Evolutionary conservation across 306 rosid genomes (phyloP).

Genomic region (Vigna trinervia): DNA sequence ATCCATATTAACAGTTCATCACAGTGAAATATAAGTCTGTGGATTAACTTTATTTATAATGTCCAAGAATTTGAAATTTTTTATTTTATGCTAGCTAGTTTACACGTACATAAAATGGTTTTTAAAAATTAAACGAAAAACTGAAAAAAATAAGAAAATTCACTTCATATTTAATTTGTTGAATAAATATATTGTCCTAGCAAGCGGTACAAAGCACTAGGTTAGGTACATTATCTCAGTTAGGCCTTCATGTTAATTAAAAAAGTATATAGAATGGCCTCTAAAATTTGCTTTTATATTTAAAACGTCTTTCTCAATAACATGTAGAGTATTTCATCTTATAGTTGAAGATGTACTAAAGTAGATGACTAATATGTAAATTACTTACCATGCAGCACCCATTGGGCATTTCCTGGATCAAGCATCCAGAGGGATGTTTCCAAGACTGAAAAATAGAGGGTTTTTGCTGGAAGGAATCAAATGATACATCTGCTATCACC

Average conservation of each 20-base stretch:
- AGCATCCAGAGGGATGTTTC: conserved; percentile 83
- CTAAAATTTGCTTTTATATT: not conserved
- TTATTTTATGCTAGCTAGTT: not conserved
- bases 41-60: not conserved
- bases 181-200: not conserved
- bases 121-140: not conserved
- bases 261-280: not conserved
- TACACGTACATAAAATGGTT: not conserved
- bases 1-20: not conserved
- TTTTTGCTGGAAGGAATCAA: conserved; percentile 35
- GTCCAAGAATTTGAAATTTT: not conserved
- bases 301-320: not conserved
- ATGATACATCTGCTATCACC: conserved; percentile 70
- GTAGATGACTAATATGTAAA: not conserved
- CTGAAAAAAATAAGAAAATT: not conserved
- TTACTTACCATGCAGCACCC: conserved; percentile 64
- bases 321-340: not conserved
- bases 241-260: not conserved
- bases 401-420: conserved; percentile 63
- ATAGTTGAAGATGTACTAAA: not conserved
- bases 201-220: not conserved
- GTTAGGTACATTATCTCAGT: too few relatives aligned
- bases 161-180: not conserved
- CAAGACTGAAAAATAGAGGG: conserved; percentile 42
- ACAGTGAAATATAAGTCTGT: not conserved